Base-by-base conservation (phyloP, 2,329 filamentous ascomycete species). In the Chaetomiaceae sp. region DNA sequence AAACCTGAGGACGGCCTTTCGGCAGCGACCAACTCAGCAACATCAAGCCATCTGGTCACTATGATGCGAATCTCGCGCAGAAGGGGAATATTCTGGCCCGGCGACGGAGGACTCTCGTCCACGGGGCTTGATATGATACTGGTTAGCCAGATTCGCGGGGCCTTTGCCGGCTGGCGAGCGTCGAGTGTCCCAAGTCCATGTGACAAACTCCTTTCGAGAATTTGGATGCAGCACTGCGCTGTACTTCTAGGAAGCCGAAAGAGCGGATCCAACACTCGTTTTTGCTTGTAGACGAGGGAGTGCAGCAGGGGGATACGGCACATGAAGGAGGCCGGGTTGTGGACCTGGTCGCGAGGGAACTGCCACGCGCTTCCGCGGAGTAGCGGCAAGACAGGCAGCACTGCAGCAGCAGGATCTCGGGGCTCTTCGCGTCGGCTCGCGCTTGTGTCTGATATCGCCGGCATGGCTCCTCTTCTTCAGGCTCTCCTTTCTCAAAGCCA, bases 301-400 rank as follows among this genome's bases (percentile, higher is more conserved):
- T 50, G 3, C 52, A 52, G 37, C 30, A 33, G 18, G 43, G 42
- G 36, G 20, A 19, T 10, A 54, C 50, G 47, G 37, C 30, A 40
- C n/a, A n/a, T n/a, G n/a, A n/a, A n/a, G n/a, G 47, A 44, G 18
- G 49, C 49, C 6, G 52, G 52, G 17, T 54, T 54, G 47, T 47
- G 11, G 50, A 54, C 26, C 43, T 52, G 6, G 32, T 32, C 8
- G 38, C 48, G 17, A 41, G 29, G 35, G 45, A 52, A 11, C 41
- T 38, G 24, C 27, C 42, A 44, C 32, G 34, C 22, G 47, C 50
- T 2, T 19, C 46, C 19, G 48, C 42, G 4, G 42, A 38, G 4
- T 50, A 45, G 45, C 45, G 45, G 15, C 36, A 41, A 26, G 48
- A 50, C 33, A 15, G 17, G 4, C 30, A 43, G n/a, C 27, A 42